Evolutionary conservation across 306 rosid species (phyloP).

Genomic region (Prosopis cineraria): DNA sequence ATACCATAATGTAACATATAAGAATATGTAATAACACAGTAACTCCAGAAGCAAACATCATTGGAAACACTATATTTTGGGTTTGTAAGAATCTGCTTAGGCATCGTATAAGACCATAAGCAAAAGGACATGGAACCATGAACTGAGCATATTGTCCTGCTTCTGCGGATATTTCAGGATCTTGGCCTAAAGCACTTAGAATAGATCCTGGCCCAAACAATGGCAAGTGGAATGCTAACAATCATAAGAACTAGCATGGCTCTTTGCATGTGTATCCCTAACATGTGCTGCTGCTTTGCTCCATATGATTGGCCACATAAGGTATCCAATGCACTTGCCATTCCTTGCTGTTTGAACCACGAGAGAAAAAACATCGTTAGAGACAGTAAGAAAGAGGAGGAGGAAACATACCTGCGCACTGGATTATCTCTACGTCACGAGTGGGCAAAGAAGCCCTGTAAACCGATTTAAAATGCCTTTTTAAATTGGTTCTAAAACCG

Average conservation of each 20-base stretch:
- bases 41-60: not conserved
- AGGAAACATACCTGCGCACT: too few species aligned
- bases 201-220: not conserved
- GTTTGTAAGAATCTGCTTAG: not conserved
- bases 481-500: too few species aligned
- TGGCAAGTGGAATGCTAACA: not conserved
- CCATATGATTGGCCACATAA: not conserved
- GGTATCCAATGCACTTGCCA: not conserved
- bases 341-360: not conserved
- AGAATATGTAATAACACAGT: not conserved
- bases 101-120: not conserved
- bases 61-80: not conserved
- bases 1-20: not conserved
- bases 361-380: not conserved
- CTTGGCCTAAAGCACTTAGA: not conserved
- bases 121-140: not conserved
- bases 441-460: too few species aligned
- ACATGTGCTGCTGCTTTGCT: not conserved
- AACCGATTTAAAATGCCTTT: too few species aligned
- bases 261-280: not conserved
- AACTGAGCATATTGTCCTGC: not conserved
- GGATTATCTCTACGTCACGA: too few species aligned
- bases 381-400: too few species aligned
- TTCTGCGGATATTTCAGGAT: not conserved
- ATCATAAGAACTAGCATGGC: not conserved